A percentile compares a stretch with the other conserved stretches of the same genome.
These are phyloP conservation scores for Lodderomyces pseudojiufengensis DNA, from an alignment of 1,139 yeast genomes.

Conservation along the genomic window DNA sequence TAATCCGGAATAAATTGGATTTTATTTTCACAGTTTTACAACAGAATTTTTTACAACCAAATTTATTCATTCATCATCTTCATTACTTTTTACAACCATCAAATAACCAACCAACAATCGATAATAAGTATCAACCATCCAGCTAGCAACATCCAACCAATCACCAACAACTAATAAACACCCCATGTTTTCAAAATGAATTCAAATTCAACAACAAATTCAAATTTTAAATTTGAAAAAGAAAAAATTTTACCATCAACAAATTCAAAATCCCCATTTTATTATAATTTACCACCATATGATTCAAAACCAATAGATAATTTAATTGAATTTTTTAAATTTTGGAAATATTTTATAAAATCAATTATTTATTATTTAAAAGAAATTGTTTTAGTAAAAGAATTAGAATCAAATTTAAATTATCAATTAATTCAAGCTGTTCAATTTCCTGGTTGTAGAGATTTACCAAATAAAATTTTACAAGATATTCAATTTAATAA, in stretches of 20 bases:
- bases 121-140: too few species aligned
- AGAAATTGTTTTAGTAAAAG: conserved; percentile 62
- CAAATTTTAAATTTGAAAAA: conserved; percentile 18
- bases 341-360: conserved; percentile 68
- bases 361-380: conserved; percentile 59
- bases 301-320: conserved; percentile 49
- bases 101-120: too few species aligned
- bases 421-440: conserved; percentile 59
- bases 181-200: not conserved
- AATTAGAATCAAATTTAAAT: conserved; percentile 64
- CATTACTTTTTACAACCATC: too few species aligned
- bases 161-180: too few species aligned
- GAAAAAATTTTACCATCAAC: conserved; percentile 35
- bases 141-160: too few species aligned
- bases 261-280: conserved; percentile 39
- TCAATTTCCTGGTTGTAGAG: conserved; percentile 50
- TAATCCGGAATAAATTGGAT: too few species aligned
- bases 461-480: conserved; percentile 25
- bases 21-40: too few species aligned
- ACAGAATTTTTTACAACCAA: too few species aligned
- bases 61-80: too few species aligned
- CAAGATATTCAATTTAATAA: conserved; percentile 10
- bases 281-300: conserved; percentile 34
- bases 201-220: not conserved
- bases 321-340: conserved; percentile 55